Percentiles rank a stretch among this genome's conserved stretches.
Conservation (phyloP, 2,329 filamentous ascomycete genomes). For the Aspergillus glaucus region DNA sequence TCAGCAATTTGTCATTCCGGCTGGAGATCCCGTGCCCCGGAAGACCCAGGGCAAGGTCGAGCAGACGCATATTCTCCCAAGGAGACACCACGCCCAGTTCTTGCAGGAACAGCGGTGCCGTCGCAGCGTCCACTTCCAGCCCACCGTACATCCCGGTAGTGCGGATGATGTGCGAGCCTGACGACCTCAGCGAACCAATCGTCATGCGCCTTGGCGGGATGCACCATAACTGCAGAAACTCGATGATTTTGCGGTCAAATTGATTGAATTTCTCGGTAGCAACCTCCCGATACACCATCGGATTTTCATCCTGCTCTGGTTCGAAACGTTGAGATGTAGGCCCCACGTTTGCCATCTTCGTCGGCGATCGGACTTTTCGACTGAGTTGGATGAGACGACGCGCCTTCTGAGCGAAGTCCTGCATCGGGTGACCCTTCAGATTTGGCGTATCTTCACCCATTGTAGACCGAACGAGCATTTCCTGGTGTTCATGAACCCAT, state of each 20-base stretch:
- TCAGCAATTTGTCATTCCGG: constrained; percentile 23
- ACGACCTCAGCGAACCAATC: constrained; percentile 38
- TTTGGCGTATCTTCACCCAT: constrained; percentile 19
- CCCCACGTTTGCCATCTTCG: constrained; percentile 36
- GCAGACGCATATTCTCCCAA: constrained; percentile 49
- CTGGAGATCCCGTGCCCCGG: constrained; percentile 38
- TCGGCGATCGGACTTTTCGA: constrained; percentile 37
- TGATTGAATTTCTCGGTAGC: constrained; percentile 40
- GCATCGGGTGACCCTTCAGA: constrained; percentile 32
- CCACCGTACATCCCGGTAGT: constrained; percentile 51
- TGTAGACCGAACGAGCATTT: constrained; percentile 22
- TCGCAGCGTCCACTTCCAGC: constrained; percentile 29
- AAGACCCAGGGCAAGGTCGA: constrained; percentile 48
- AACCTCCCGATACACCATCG: constrained; percentile 25
- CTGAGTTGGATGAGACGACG: constrained; percentile 37
- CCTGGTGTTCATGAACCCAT: constrained; percentile 52
- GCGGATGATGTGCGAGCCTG: constrained; percentile 51
- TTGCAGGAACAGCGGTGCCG: constrained; percentile 50
- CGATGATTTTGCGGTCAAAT: constrained; percentile 48
- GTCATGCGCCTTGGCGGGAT: constrained; percentile 36
- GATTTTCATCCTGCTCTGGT: constrained; percentile 21
- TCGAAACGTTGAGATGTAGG: constrained; percentile 30
- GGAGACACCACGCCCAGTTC: constrained; percentile 57
- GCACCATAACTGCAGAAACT: constrained; percentile 49
- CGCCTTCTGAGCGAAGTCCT: constrained; percentile 40